Conservation (phyloP, 1,284 basidiomycete genomes). For the Fomes fomentarius region DNA sequence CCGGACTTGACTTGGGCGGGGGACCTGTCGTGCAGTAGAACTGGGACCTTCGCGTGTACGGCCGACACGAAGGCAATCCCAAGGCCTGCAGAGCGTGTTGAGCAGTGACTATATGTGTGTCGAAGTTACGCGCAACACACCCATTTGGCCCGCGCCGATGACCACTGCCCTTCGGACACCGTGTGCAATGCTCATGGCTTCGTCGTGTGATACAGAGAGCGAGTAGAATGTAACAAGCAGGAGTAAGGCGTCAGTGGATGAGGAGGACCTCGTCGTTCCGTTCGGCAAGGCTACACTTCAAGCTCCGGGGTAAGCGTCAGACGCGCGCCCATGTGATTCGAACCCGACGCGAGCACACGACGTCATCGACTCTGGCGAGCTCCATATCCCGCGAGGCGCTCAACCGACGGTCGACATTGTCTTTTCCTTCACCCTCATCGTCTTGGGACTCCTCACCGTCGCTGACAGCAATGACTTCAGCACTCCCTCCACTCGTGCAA, state of each 20-base stretch:
- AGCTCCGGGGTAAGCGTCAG: neutral
- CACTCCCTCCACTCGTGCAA: constrained; percentile 57
- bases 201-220: no score
- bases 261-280: no score
- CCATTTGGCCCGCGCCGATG: constrained; percentile 88
- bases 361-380: constrained; percentile 2
- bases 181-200: constrained; percentile 60
- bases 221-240: neutral
- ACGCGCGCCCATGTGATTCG: neutral
- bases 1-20: constrained; percentile 70
- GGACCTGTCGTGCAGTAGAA: constrained; percentile 69
- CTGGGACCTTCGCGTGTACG: constrained; percentile 76
- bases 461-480: constrained; percentile 49
- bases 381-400: no score
- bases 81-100: constrained; percentile 42
- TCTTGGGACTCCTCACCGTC: neutral
- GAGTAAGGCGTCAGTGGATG: no score
- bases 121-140: constrained; percentile 27
- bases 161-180: constrained; percentile 73
- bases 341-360: constrained; percentile 1
- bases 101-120: neutral
- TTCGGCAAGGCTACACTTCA: neutral
- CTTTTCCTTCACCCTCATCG: neutral
- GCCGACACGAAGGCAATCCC: constrained; percentile 90
- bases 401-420: neutral